Base-by-base conservation (phyloP, 208 protist genomes). In the Naegleria fowleri region DNA sequence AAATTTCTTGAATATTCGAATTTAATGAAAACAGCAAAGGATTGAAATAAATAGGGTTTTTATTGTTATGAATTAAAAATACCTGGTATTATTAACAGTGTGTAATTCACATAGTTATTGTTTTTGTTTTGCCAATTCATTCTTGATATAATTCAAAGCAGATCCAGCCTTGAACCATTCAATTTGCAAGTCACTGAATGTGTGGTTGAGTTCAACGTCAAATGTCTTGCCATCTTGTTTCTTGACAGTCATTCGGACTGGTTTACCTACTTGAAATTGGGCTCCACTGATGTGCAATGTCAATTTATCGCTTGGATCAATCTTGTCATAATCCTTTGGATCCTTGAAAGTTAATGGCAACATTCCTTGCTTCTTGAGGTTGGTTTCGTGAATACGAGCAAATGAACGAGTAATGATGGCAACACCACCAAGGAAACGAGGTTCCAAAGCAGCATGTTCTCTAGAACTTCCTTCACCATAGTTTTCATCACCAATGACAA, bases 361-460 rank as follows among this genome's bases (percentile, higher is more conserved):
- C 76, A 97, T 93, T 59, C 96, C 96, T 91, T 97, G 96, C 91
- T 97, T 97, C 93, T 97, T 97, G 13, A 97, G 90, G 83, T 97
- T 97, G 39, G 96, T 97, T 91, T 97, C 96, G 88, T 97, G 96
- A 85, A 97, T 97, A 90, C 96, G 95, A 75, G 96, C 96, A 92
- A 97, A 97, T 19, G 91, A 94, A 87, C 94, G 95, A 5, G 95
- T 93, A 55, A 96, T 93, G n/a, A 96, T 92, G 40, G 95, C 95
- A 40, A 91, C 39, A 87, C 95, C 95, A 83, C 95, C 95, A 0
- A 97, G 84, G 75, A 93, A 94, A 52, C 95, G 90, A n/a, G 94
- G 94, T 92, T 96, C 94, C 5, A 97, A 91, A 16, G 96, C 96
- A 58, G 96, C 96, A 91, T 97, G 96, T 92, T 97, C 96, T 89